A percentile compares a stretch with the other conserved stretches of the same genome.
Conservation (phyloP, 2,329 filamentous ascomycete species). For the Didymella segeticola region DNA sequence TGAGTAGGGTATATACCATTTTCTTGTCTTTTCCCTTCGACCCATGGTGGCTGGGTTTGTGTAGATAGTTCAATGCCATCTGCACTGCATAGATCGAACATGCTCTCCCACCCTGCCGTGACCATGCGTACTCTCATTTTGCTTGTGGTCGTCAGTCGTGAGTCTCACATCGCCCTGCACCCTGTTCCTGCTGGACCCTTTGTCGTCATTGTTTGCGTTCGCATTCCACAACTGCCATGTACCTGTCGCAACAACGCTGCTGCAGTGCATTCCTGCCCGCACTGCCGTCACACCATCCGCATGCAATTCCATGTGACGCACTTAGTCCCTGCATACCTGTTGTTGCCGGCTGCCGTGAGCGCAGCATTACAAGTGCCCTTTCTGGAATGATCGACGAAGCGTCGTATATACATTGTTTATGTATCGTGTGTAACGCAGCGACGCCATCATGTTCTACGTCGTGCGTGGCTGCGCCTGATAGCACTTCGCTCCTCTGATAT, state of each 20-base stretch:
- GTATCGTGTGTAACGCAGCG: too few species aligned
- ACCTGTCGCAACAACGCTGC: not conserved
- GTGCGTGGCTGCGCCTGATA: too few species aligned
- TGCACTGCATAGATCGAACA: slow-evolving; percentile 10
- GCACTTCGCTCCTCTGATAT: too few species aligned
- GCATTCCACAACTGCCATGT: not conserved
- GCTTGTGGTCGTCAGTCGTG: not conserved
- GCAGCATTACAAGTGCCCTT: not conserved
- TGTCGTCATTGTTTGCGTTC: slow-evolving; percentile 11
- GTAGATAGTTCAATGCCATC: slow-evolving; percentile 18
- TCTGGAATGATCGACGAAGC: not conserved
- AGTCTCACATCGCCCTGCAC: not conserved
- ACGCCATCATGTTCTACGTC: too few species aligned
- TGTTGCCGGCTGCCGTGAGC: not conserved
- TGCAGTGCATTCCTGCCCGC: not conserved
- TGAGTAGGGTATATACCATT: slow-evolving; percentile 26
- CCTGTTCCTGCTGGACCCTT: not conserved
- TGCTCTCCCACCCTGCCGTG: not conserved
- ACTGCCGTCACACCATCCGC: not conserved
- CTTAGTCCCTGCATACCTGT: not conserved
- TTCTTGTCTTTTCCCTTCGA: slow-evolving; percentile 13
- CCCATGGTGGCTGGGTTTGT: slow-evolving; percentile 16
- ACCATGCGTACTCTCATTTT: too few species aligned
- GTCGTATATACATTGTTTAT: too few species aligned
- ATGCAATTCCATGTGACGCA: slow-evolving; percentile 3